phyloP scores from a whole-genome alignment of 805 yeast species.

The Ogataea chonburiensis region DNA sequence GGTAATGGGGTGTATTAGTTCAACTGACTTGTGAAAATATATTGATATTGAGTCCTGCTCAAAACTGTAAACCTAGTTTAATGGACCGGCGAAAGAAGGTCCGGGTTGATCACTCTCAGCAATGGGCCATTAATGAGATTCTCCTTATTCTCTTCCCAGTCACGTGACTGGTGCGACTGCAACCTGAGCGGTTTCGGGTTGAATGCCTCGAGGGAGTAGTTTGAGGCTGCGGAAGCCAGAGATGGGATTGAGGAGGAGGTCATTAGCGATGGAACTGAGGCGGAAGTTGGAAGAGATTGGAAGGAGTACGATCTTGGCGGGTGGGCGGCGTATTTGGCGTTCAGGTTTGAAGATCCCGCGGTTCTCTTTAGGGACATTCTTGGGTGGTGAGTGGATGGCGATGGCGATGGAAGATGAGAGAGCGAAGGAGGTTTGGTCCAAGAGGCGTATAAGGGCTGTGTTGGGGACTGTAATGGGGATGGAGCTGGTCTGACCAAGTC shows the following conservation, averaged over 20 bases:
- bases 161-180: conserved; percentile 10
- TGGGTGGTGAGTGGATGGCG: conserved; percentile 10
- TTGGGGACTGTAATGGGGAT: conserved; percentile 13
- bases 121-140: conserved; percentile 12
- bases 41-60: conserved; percentile 13
- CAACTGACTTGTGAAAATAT: conserved; percentile 9
- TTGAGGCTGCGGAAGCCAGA: conserved; percentile 19
- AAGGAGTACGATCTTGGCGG: conserved; percentile 21
- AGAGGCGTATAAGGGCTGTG: conserved; percentile 16
- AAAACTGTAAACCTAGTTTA: conserved; percentile 9
- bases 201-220: conserved; percentile 14
- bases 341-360: conserved; percentile 14
- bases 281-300: conserved; percentile 33
- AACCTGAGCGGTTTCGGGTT: conserved; percentile 23
- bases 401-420: conserved; percentile 16
- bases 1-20: conserved; percentile 6
- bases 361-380: conserved; percentile 15
- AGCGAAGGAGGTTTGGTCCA: conserved; percentile 11
- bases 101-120: conserved; percentile 13
- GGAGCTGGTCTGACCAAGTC: conserved; percentile 7
- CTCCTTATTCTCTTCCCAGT: conserved; percentile 14
- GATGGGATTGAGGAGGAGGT: conserved; percentile 36
- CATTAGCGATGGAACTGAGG: conserved; percentile 37
- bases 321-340: conserved; percentile 14
- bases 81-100: conserved; percentile 4